phyloP scores from a whole-genome alignment of 148 eudicot species.

The Suaeda aralocaspica region DNA sequence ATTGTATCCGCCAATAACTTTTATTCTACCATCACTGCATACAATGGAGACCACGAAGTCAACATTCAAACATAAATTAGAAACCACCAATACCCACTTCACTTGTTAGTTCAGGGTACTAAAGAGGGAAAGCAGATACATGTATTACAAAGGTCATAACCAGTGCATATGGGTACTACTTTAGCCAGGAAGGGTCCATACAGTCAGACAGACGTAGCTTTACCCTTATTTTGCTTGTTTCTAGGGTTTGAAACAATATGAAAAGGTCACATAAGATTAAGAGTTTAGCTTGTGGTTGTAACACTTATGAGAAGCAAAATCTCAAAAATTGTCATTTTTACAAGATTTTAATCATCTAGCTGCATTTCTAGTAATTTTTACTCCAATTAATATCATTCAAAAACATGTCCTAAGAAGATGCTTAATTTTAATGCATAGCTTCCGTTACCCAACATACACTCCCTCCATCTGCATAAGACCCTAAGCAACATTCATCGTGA shows the following conservation, averaged over 20 bases:
- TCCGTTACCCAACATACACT: background rate
- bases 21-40: constrained; percentile 75
- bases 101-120: background rate
- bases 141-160: background rate
- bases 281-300: background rate
- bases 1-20: constrained; percentile 62
- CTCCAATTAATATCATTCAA: background rate
- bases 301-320: background rate
- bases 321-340: background rate
- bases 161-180: no score
- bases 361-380: background rate
- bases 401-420: background rate
- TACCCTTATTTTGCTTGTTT: no score
- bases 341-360: background rate
- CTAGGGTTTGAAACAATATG: no score
- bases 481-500: background rate
- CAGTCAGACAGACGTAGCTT: no score
- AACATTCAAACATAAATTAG: background rate
- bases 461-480: background rate
- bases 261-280: no score
- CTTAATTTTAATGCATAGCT: background rate
- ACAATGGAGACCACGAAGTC: constrained; percentile 9
- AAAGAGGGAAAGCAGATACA: background rate
- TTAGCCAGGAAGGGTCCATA: no score
- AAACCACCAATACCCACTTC: background rate